Base-by-base conservation (phyloP, 768 basidiomycete genomes). In the Xerocomus spinulosus region DNA sequence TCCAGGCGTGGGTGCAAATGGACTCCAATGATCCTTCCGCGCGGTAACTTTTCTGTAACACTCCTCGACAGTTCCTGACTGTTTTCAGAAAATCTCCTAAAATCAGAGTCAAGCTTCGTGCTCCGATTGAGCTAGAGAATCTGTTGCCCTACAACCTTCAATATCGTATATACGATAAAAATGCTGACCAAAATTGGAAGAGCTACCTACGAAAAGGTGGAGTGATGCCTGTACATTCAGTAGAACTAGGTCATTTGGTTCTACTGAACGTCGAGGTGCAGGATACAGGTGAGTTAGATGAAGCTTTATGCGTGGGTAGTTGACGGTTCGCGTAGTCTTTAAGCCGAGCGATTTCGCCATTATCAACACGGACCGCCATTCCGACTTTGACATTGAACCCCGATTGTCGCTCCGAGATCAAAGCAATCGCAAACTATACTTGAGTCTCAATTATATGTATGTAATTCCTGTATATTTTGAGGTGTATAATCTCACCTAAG, bases 151-250 rank as follows among this genome's bases (percentile, higher is more conserved):
- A 85, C 69, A 92, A 97, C 58, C 68, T 98, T 42, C 85, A 92
- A 58, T 99, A 96, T 70, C 81, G 92, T n/a, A 87, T 98, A 28
- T 97, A 92, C 55, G 94, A 99, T 74, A 96, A 93, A 71, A 81
- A 96, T 53, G 85, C 87, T 0, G 83, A 92, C 58, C 89, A 92
- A 59, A 94, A 95, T 60, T 97, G 93, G 85, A 83, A 82, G 54
- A 94, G 89, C 62, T 99, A 92, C 70, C 74, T 98, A 14, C 80
- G 94, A 37, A 82, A 89, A 59, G 95, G 96, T 24, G 95, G 94
- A 7, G 75, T 92, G 33, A 95, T 95, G 83, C 96, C 96, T 3
- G 85, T 98, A 15, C 96, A 98, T 62, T 93, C 92, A 3, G 90
- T 96, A 23, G 93, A 98, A 60, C 73, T 98, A 3, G 78, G 79